Percentiles rank a stretch among this genome's conserved stretches.
Conservation (phyloP, 805 yeast genomes). For the Komagataella populi region DNA sequence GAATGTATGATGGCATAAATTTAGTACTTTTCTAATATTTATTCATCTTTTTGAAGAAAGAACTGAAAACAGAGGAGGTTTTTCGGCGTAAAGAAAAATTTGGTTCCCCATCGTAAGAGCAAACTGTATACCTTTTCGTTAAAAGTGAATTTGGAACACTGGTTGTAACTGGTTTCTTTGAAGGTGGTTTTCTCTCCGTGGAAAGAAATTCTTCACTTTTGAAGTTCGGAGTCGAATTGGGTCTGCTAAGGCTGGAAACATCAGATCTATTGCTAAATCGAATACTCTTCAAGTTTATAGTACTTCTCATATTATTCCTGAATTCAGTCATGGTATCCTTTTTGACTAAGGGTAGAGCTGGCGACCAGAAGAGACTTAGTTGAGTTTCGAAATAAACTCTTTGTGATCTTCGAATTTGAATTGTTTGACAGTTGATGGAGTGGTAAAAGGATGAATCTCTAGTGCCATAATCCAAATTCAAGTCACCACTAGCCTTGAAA, state of each 20-base stretch:
- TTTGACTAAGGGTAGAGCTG: slow-evolving; percentile 4
- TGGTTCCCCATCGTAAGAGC: neutral
- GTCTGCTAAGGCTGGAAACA: neutral
- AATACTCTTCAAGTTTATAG: neutral
- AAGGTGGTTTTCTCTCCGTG: neutral
- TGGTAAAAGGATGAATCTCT: slow-evolving; percentile 50
- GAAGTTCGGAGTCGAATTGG: neutral
- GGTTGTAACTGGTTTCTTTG: neutral
- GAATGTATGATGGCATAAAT: neutral
- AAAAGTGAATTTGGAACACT: neutral
- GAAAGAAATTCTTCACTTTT: neutral
- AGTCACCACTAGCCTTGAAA: slow-evolving; percentile 48
- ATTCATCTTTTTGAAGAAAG: neutral
- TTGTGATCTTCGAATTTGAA: neutral
- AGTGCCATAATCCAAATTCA: slow-evolving; percentile 47
- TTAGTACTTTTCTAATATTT: neutral
- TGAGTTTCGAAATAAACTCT: neutral
- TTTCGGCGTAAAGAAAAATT: neutral
- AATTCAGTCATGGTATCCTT: neutral
- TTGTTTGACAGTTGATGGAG: slow-evolving; percentile 44
- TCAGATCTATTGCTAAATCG: neutral
- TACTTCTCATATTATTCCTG: neutral
- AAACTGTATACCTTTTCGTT: neutral
- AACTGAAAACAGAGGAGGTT: neutral
- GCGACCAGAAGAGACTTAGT: neutral